A percentile compares a stretch with the other conserved stretches of the same genome.
Conservation (phyloP, 768 basidiomycete species). For the Mycena maculata region DNA sequence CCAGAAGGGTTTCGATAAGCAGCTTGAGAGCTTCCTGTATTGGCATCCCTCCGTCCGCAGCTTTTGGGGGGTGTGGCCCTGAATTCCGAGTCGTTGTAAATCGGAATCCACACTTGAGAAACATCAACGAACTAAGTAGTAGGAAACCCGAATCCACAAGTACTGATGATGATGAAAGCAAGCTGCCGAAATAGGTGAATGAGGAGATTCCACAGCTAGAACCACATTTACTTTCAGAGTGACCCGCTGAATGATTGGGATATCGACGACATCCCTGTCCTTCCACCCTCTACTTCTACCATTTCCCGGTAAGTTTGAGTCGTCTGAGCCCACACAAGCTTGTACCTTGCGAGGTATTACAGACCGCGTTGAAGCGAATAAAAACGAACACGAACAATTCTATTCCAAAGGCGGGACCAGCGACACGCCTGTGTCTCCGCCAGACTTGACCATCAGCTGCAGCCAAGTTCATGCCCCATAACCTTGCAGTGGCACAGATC, state of each 20-base stretch:
- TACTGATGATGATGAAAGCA: slow-evolving; percentile 56
- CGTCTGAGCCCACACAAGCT: slow-evolving; percentile 55
- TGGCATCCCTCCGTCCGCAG: slow-evolving; percentile 52
- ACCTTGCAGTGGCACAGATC: slow-evolving; percentile 7
- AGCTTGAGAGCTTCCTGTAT: slow-evolving; percentile 52
- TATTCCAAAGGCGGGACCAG: slow-evolving; percentile 47
- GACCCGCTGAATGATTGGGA: slow-evolving; percentile 46
- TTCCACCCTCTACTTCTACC: slow-evolving; percentile 52
- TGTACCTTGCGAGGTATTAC: slow-evolving; percentile 52
- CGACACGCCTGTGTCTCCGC: slow-evolving; percentile 48
- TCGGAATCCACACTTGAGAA: too few relatives aligned
- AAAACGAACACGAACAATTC: slow-evolving; percentile 34
- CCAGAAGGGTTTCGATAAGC: slow-evolving; percentile 44
- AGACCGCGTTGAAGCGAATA: neutral
- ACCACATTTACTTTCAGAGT: slow-evolving; percentile 48
- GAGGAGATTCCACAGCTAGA: neutral
- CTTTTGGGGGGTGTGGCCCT: slow-evolving; percentile 47
- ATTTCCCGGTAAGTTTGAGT: slow-evolving; percentile 52
- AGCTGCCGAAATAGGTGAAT: slow-evolving; percentile 43
- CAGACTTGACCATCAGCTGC: slow-evolving; percentile 46
- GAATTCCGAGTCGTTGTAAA: neutral
- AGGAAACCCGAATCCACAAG: slow-evolving; percentile 60
- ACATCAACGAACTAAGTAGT: slow-evolving; percentile 54
- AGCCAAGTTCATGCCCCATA: slow-evolving; percentile 49
- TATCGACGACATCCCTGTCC: slow-evolving; percentile 39